phyloP scores from a whole-genome alignment of 2,329 filamentous ascomycete genomes.

The Ceratocystis colombiana region DNA sequence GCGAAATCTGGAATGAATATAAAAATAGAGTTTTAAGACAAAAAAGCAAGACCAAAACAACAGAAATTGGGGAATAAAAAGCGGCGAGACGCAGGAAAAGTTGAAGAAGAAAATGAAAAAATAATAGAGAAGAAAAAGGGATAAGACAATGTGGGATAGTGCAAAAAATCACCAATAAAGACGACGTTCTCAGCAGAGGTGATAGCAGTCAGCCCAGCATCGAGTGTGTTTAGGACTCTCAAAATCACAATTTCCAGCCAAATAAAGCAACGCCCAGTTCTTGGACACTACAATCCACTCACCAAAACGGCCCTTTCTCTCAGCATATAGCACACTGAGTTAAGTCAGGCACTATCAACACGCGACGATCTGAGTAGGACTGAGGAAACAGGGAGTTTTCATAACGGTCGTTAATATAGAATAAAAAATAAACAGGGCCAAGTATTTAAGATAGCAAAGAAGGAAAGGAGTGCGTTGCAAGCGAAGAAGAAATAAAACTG shows the following conservation, averaged over 20 bases:
- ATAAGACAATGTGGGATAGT: background rate
- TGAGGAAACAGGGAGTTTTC: constrained; percentile 4
- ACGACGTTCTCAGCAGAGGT: background rate
- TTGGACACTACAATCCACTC: background rate
- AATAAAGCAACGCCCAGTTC: background rate
- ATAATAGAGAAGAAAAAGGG: constrained; percentile 4
- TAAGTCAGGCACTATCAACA: background rate
- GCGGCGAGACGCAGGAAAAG: too few species aligned
- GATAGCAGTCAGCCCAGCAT: background rate
- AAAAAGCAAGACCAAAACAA: constrained; percentile 4
- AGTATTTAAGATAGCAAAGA: background rate
- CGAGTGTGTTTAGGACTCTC: background rate
- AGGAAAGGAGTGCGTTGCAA: constrained; percentile 2
- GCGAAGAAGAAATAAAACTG: constrained; percentile 1
- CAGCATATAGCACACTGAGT: background rate
- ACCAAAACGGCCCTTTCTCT: background rate
- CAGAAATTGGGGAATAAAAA: constrained; percentile 15
- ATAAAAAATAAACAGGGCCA: constrained; percentile 1
- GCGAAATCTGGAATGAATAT: background rate
- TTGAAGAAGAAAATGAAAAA: background rate
- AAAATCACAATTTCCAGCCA: background rate
- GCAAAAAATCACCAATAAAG: background rate
- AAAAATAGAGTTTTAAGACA: background rate
- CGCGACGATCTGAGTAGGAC: background rate
- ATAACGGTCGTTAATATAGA: constrained; percentile 21